Conservation (phyloP, 2,329 filamentous ascomycete genomes). For the Gliomastix tumulicola region DNA sequence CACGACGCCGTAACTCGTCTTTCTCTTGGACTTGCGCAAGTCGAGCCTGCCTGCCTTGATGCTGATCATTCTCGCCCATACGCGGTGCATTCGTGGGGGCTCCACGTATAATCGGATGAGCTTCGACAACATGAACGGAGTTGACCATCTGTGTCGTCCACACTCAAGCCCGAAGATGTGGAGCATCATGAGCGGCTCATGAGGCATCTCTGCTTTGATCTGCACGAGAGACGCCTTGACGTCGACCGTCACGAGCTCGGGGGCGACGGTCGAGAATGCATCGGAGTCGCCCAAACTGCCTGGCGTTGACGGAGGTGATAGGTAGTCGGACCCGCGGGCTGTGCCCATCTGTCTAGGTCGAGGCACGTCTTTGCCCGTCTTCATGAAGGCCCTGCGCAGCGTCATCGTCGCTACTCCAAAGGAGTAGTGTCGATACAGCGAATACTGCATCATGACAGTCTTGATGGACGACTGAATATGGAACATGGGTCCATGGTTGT, state of each 20-base stretch:
- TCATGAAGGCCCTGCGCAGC: conserved; percentile 62
- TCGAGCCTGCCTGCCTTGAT: conserved; percentile 78
- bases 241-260: conserved; percentile 75
- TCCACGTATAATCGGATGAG: conserved; percentile 82
- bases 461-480: conserved; percentile 78
- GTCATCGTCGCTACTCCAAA: conserved; percentile 76
- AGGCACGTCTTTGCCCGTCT: conserved; percentile 34
- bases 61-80: conserved; percentile 83
- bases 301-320: conserved; percentile 28
- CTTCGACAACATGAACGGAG: conserved; percentile 71
- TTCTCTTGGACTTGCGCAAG: conserved; percentile 68
- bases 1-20: conserved; percentile 50
- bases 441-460: conserved; percentile 79
- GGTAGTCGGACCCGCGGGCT: conserved; percentile 17
- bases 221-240: conserved; percentile 77
- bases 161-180: conserved; percentile 79
- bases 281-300: conserved; percentile 16
- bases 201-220: conserved; percentile 80
- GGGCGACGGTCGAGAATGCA: conserved; percentile 21
- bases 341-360: conserved; percentile 21
- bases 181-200: conserved; percentile 85
- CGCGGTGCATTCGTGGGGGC: conserved; percentile 70
- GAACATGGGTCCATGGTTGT: conserved; percentile 80
- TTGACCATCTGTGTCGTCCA: conserved; percentile 80
- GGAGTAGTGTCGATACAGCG: conserved; percentile 87